A percentile compares a stretch with the other conserved stretches of the same genome.
Evolutionary conservation across 2,329 filamentous ascomycete species (phyloP).

Genomic region (Incumbomyces delicatus): DNA sequence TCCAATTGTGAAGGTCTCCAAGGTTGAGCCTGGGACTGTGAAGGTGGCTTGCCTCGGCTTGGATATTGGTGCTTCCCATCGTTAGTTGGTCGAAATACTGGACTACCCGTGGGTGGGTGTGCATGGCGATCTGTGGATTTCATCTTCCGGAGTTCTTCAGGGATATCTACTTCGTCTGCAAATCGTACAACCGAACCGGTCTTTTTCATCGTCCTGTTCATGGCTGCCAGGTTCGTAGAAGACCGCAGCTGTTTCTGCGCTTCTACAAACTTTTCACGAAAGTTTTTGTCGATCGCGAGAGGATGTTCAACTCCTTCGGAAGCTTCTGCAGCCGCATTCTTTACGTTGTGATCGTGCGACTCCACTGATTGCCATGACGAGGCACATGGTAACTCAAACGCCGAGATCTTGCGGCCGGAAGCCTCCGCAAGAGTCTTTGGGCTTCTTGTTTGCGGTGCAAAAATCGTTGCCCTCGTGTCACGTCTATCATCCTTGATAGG

Average conservation of each 20-base stretch:
- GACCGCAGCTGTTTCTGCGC: conserved; percentile 16
- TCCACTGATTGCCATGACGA: conserved; percentile 21
- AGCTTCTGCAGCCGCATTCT: conserved; percentile 6
- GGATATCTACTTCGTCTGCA: conserved; percentile 14
- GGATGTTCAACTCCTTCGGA: conserved; percentile 10
- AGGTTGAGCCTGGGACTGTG: not conserved
- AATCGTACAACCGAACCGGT: conserved; percentile 18
- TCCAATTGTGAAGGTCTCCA: not conserved
- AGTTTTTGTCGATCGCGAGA: conserved; percentile 28
- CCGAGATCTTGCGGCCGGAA: conserved; percentile 5
- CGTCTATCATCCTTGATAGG: not conserved
- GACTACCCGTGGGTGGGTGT: not conserved
- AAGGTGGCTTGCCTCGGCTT: not conserved
- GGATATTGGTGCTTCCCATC: conserved; percentile 2
- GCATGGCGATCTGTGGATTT: conserved; percentile 9
- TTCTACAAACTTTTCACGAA: conserved; percentile 30
- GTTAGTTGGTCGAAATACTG: not conserved
- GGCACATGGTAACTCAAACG: conserved; percentile 16
- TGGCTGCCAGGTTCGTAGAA: conserved; percentile 13
- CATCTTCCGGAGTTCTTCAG: conserved; percentile 9
- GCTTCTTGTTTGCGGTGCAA: not conserved
- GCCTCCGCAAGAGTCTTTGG: not conserved
- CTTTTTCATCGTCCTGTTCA: conserved; percentile 12
- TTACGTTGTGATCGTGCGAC: conserved; percentile 8
- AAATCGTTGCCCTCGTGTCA: not conserved